Evolutionary conservation across 306 rosid genomes (phyloP), one percentile per base, ranked within the genome.

Genomic region (Dryas drummondii): DNA sequence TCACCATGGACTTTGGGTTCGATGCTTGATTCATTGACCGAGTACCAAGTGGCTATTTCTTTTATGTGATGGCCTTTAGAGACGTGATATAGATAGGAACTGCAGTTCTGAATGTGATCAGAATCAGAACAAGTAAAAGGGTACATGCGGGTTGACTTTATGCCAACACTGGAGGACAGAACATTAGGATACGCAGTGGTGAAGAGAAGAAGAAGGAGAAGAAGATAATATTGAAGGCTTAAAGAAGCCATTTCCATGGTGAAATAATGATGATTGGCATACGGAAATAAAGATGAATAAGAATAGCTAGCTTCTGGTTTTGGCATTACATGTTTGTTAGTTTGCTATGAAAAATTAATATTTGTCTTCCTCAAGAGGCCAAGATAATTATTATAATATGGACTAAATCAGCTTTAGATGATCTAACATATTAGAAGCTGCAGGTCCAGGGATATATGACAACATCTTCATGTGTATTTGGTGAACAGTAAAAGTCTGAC

Each of bases 121-220:
- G 71, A 64, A 13, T 42, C 52, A 19, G 65, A 64, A 71, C 78
- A 75, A 52, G 54, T 10, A 8, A 75, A 53, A 22, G 65, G 72
- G 61, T 75, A 6, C 49, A 74, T 40, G 5, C 1, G 8, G 37
- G 1, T 41, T 37, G 63, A 55, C 15, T 19, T 19, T n/a, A 14
- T 9, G 17, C 51, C 53, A 51, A 6, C 13, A 12, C 17, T 19
- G 44, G 32, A 2, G 15, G 64, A 41, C 15, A 63, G 16, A 9
- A 53, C 78, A 42, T 45, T 22, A 8, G 46, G 4, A 6, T 4
- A 51, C 15, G 42, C 5, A 52, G n/a, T 64, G 32, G 44, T 53
- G 12, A 52, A 7, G 45, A 75, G 15, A 22, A 40, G 0, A 12
- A 75, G 41, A 22, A 61, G 4, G 15, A 4, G 54, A 58, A 63